Base-by-base conservation (phyloP, 1,139 yeast species). In the Kodamaea alishanica region DNA sequence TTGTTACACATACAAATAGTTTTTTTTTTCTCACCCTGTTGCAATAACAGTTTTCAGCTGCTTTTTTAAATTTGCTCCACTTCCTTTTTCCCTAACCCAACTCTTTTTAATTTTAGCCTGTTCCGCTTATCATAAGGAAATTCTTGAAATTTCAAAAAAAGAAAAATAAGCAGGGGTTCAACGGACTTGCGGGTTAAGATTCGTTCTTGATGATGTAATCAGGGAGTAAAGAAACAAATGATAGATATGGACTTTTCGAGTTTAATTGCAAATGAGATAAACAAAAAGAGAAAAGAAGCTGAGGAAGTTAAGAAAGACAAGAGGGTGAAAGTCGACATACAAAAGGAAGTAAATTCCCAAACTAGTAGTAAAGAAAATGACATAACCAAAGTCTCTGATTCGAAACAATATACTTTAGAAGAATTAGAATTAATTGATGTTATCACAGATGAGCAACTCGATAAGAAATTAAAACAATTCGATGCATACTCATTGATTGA, bases 261-360 rank as follows among this genome's bases (percentile, higher is more conserved):
- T 33, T 45, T 66, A 27, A 47, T 69, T 33, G 60, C 63, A 34
- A 60, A 66, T 33, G 64, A 61, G 38, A 69, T 67, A 44, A 62
- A 61, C 43, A 60, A 60, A 49, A 58, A 64, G 44, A 46, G 61
- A 40, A 50, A 35, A 27, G 26, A 23, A 32, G 23, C 33, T 10
- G 28, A 37, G 8, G 25, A 33, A 34, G 37, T 32, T 35, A 28
- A 28, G 11, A 26, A 30, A 15, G 20, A 15, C 20, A 28, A 27
- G 32, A 36, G 44, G 23, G 46, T 44, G 31, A 24, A 44, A 9
- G 12, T 20, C 31, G 25, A 26, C 29, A 15, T 34, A 28, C 25
- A 15, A 15, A 15, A 15, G 20, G 20, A 15, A 15, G 20, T 3
- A 15, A 3, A 15, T 15, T 4, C 28, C 27, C 7, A 22, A 8